Conservation (phyloP, 192 early-diverging fungal genomes). For the Podochytrium sp. region DNA sequence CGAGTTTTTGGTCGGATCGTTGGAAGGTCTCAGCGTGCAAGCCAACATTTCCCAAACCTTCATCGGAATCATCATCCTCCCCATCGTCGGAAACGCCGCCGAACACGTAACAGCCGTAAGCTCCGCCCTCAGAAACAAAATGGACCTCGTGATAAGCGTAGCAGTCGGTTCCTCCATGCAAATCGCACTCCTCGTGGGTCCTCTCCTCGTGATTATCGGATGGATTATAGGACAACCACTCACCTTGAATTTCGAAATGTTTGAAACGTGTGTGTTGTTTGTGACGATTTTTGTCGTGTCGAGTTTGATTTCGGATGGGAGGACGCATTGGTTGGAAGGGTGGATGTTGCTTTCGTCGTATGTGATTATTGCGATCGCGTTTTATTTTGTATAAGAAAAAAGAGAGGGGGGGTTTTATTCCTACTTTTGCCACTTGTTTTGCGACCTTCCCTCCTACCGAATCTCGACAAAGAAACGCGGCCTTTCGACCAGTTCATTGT, state of each 20-base stretch:
- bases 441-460: too few relatives aligned
- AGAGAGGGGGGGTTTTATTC: too few relatives aligned
- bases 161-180: conserved; percentile 91
- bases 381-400: conserved; percentile 55
- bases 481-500: too few relatives aligned
- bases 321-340: conserved; percentile 93
- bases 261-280: conserved; percentile 86
- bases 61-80: conserved; percentile 88
- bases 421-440: too few relatives aligned
- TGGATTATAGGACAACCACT: conserved; percentile 86
- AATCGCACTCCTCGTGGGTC: conserved; percentile 52
- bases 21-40: conserved; percentile 73
- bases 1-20: conserved; percentile 84
- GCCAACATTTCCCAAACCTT: conserved; percentile 79
- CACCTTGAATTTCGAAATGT: conserved; percentile 81
- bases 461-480: too few relatives aligned
- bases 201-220: conserved; percentile 66
- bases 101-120: conserved; percentile 88
- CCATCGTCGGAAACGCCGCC: conserved; percentile 91
- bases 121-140: conserved; percentile 85
- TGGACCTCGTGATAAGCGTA: conserved; percentile 88
- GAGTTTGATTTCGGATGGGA: conserved; percentile 70
- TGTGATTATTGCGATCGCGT: conserved; percentile 83
- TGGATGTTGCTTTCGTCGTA: conserved; percentile 81
- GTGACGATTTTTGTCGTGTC: conserved; percentile 55